Conservation (phyloP, 345 rosid genomes). For the Linum trigynum region DNA sequence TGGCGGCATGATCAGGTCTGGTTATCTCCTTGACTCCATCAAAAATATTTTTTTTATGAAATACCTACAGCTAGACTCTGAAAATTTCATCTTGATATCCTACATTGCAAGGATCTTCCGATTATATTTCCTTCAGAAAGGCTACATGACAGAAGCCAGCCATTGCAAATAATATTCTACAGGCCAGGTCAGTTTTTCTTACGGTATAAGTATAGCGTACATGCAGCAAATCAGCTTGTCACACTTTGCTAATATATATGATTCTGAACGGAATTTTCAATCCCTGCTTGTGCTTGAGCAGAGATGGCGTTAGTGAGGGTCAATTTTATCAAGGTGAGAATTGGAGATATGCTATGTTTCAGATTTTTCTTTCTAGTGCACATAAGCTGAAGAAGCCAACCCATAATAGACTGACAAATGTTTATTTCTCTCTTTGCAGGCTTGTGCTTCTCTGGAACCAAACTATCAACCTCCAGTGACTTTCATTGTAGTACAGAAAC, state of each 20-base stretch:
- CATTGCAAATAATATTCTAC: slow-evolving; percentile 88
- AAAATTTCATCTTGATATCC: neutral
- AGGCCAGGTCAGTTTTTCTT: slow-evolving; percentile 44
- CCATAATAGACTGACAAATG: slow-evolving; percentile 8
- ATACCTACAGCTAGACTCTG: no score
- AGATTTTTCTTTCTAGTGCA: neutral
- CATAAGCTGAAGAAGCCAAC: neutral
- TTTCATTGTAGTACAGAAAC: neutral
- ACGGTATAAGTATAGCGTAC: neutral
- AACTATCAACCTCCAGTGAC: slow-evolving; percentile 4
- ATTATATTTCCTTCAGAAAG: slow-evolving; percentile 84
- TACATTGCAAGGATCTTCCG: slow-evolving; percentile 69
- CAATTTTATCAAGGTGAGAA: slow-evolving; percentile 79
- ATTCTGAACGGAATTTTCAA: neutral
- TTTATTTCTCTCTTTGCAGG: neutral
- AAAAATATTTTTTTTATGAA: no score
- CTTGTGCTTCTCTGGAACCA: neutral
- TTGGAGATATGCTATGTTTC: neutral
- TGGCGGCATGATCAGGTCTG: slow-evolving; percentile 96
- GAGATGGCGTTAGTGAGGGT: slow-evolving; percentile 99
- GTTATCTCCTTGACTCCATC: neutral
- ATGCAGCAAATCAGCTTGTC: neutral
- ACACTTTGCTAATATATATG: neutral
- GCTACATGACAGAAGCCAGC: slow-evolving; percentile 99
- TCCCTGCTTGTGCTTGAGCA: no score